Percentiles rank a stretch among this genome's conserved stretches.
Evolutionary conservation across 2,329 filamentous ascomycete genomes (phyloP).

Genomic region (Domatiomyces catenatus): DNA sequence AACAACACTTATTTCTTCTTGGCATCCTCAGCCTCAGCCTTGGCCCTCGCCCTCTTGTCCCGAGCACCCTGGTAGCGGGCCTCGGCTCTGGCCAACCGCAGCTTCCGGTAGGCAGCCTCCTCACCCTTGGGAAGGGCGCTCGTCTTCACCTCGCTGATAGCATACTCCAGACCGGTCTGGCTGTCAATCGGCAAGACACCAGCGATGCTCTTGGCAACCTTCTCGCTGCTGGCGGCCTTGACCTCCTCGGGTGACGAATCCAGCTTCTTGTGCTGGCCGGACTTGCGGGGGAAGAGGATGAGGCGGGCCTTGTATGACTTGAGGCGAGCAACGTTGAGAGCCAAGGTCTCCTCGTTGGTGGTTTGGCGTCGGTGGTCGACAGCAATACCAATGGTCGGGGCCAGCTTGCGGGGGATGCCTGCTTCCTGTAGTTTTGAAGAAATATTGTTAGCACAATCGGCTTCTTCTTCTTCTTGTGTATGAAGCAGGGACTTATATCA

Average conservation of each 20-base stretch:
- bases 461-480: neutral
- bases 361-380: slow-evolving; percentile 96
- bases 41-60: slow-evolving; percentile 87
- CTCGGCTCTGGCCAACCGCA: slow-evolving; percentile 73
- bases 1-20: slow-evolving; percentile 32
- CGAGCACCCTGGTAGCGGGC: slow-evolving; percentile 66
- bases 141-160: slow-evolving; percentile 63
- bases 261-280: slow-evolving; percentile 84
- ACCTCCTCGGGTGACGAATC: slow-evolving; percentile 74
- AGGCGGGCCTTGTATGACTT: slow-evolving; percentile 94
- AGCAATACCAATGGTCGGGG: slow-evolving; percentile 88
- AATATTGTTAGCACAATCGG: slow-evolving; percentile 4
- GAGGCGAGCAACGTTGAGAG: slow-evolving; percentile 90
- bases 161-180: slow-evolving; percentile 36
- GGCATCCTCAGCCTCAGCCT: slow-evolving; percentile 49
- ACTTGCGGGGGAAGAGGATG: slow-evolving; percentile 94
- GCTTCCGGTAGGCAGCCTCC: slow-evolving; percentile 72
- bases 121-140: slow-evolving; percentile 63
- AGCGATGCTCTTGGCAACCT: slow-evolving; percentile 38
- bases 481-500: neutral
- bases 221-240: slow-evolving; percentile 44
- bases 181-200: slow-evolving; percentile 58
- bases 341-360: slow-evolving; percentile 86
- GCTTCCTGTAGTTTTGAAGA: slow-evolving; percentile 50
- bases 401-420: slow-evolving; percentile 84